Conservation (phyloP, 805 yeast genomes). For the Osmozyma mogii region DNA sequence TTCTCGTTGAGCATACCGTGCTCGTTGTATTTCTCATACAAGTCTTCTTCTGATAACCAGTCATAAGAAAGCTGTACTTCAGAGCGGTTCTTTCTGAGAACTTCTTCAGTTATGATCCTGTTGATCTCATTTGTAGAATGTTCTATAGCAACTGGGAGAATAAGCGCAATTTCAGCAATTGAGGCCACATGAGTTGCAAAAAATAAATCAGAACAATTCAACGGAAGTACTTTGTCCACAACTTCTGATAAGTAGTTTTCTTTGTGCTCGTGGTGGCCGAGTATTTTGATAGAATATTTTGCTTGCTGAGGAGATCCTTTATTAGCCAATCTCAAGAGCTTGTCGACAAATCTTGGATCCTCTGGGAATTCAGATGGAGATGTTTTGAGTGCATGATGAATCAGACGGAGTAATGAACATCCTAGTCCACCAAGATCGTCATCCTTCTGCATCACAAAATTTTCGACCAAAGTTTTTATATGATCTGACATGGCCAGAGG, state of each 20-base stretch:
- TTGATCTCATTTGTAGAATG: conserved; percentile 52
- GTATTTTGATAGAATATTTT: conserved; percentile 51
- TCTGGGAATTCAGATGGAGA: conserved; percentile 41
- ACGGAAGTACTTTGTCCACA: conserved; percentile 41
- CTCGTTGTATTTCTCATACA: conserved; percentile 21
- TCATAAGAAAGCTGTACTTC: conserved; percentile 10
- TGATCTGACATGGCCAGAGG: conserved; percentile 64
- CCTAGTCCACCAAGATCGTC: conserved; percentile 1
- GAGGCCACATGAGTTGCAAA: conserved; percentile 53
- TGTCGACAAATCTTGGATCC: conserved; percentile 36
- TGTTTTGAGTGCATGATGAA: conserved; percentile 49
- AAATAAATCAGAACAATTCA: conserved; percentile 27
- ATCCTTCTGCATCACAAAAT: conserved; percentile 20
- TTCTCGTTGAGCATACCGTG: conserved; percentile 39
- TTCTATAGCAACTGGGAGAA: conserved; percentile 42
- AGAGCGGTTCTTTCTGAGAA: conserved; percentile 46
- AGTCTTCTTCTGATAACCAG: conserved; percentile 42
- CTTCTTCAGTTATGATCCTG: conserved; percentile 48
- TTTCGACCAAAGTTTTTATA: conserved; percentile 39
- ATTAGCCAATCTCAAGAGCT: conserved; percentile 38
- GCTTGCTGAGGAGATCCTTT: conserved; percentile 56
- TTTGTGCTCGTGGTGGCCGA: conserved; percentile 40
- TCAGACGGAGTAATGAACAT: conserved; percentile 21
- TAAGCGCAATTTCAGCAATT: conserved; percentile 49
- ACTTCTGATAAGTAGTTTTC: conserved; percentile 34